Evolutionary conservation across 441 rosid genomes (phyloP), one percentile per base, ranked within the genome.

Genomic region (Hura crepitans): DNA sequence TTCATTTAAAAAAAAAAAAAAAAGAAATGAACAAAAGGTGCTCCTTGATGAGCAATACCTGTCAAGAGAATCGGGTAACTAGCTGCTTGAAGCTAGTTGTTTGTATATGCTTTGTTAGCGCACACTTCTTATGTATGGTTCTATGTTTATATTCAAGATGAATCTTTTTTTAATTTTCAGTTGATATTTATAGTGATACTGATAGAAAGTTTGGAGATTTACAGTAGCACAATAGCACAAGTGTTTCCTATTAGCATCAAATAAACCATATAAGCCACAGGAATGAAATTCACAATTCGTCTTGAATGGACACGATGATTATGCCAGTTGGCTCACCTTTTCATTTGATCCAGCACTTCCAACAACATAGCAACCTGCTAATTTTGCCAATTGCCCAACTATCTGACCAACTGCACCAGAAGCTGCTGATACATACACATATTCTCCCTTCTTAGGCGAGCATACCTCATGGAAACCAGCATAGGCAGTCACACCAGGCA

Each of bases 361-460:
- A 77, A 91, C 96, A 14, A 91, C 92, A 69, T 85, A 82, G 79
- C 98, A 93, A 30, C 97, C 97, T 5, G 77, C 80, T 71, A 86
- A 76, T 80, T 91, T 89, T 45, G 98, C 97, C 0, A 93, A 81
- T 78, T 93, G 98, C 35, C 98, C 98, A 25, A 89, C 97, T 68
- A 92, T 85, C 75, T 92, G 96, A 39, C 97, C 96, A 11, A 92
- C 90, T 3, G 96, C 97, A 62, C 97, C 92, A 0, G 96, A 86
- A 56, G 97, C 98, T 1, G 96, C 92, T 60, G 98, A 93, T 65
- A 91, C 79, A 62, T 85, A 89, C 56, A 89, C 86, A 49, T 55
- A 68, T 1, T 91, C 97, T 33, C 94, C 97, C 66, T 83, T 78
- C 75, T 76, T 86, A 2, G 97, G 98, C 65, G 85, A 69, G 54